These are phyloP conservation scores for Diaporthe australafricana DNA, from an alignment of 2,329 filamentous ascomycete genomes.

Conservation along the genomic window DNA sequence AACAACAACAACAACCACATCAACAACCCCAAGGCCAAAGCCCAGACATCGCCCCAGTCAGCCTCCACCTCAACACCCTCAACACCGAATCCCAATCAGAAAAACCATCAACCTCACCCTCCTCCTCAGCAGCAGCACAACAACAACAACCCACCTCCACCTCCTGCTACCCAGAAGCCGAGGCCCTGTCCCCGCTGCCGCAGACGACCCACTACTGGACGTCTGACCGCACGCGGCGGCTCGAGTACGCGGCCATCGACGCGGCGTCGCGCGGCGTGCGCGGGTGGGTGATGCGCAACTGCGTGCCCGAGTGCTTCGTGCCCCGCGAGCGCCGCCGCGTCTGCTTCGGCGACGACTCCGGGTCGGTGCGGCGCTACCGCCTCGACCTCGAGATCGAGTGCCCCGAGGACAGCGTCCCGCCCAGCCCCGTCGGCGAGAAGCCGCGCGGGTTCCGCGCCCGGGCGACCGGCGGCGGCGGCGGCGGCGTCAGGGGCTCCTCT, in stretches of 20 bases:
- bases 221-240: conserved; percentile 69
- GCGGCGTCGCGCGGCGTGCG: conserved; percentile 69
- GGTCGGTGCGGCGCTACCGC: conserved; percentile 72
- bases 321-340: conserved; percentile 61
- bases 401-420: conserved; percentile 38
- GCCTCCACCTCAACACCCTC: conserved; percentile 35
- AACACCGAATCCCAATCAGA: conserved; percentile 16
- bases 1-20: not conserved
- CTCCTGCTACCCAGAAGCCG: conserved; percentile 31
- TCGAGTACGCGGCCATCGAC: conserved; percentile 76
- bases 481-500: no score
- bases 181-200: conserved; percentile 54
- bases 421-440: conserved; percentile 36
- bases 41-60: conserved; percentile 32
- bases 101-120: conserved; percentile 54
- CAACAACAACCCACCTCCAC: conserved; percentile 26
- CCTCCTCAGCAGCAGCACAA: conserved; percentile 45
- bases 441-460: conserved; percentile 33
- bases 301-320: conserved; percentile 72
- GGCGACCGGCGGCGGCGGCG: not conserved
- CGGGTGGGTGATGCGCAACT: conserved; percentile 68
- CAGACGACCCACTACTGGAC: conserved; percentile 76
- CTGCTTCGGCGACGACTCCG: conserved; percentile 71
- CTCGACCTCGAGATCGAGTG: conserved; percentile 62
- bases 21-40: conserved; percentile 16